phyloP scores from a whole-genome alignment of 306 rosid species.

The Psophocarpus tetragonolobus region DNA sequence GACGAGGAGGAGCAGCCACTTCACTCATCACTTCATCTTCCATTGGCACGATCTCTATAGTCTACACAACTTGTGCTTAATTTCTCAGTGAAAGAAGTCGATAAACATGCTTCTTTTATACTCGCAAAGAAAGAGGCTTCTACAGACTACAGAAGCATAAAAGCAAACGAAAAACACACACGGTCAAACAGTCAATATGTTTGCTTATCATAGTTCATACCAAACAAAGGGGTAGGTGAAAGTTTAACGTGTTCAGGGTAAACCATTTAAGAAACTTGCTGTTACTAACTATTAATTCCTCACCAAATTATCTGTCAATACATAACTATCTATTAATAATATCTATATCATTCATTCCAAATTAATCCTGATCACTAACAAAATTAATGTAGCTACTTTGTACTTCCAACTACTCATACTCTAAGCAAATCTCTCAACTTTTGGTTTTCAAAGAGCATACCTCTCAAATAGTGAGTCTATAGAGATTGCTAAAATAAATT shows the following conservation, averaged over 20 bases:
- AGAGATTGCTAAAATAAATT: too few species aligned
- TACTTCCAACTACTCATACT: background rate
- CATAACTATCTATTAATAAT: background rate
- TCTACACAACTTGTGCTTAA: background rate
- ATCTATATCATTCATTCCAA: background rate
- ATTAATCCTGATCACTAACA: background rate
- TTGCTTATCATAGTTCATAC: background rate
- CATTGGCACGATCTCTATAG: background rate
- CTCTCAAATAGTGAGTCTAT: too few species aligned
- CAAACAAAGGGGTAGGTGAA: conserved; percentile 2
- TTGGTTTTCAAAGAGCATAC: too few species aligned
- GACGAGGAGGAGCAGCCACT: conserved; percentile 53
- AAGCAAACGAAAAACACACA: background rate
- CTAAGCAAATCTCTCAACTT: background rate
- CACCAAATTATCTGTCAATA: background rate
- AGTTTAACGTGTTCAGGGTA: background rate
- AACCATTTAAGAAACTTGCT: background rate
- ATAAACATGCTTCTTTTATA: background rate
- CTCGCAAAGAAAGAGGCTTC: background rate
- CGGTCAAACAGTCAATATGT: background rate
- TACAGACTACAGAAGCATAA: background rate
- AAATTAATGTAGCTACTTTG: background rate
- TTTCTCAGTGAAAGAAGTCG: background rate
- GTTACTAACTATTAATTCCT: background rate
- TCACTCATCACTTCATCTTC: conserved; percentile 47